phyloP scores from a whole-genome alignment of 768 basidiomycete species.

The Tylopilus sp. region DNA sequence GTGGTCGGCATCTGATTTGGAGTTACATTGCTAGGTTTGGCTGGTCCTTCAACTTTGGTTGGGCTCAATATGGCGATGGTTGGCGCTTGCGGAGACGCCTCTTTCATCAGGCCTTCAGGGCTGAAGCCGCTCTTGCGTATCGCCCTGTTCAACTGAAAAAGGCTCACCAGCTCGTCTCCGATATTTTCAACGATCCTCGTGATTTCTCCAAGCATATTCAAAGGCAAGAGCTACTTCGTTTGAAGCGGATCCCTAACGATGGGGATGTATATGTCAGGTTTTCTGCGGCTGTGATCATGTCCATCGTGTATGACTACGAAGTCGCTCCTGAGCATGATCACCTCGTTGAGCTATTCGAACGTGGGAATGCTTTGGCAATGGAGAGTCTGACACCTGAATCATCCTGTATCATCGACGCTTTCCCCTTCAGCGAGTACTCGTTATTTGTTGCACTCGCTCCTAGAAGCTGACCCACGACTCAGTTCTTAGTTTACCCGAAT shows the following conservation, averaged over 20 bases:
- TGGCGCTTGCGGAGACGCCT: constrained; percentile 24
- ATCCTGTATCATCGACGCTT: constrained; percentile 2
- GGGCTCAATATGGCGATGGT: constrained; percentile 17
- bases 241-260: not conserved
- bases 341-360: constrained; percentile 37
- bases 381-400: constrained; percentile 14
- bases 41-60: constrained; percentile 19
- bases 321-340: constrained; percentile 35
- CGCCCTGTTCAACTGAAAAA: constrained; percentile 20
- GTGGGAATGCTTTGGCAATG: constrained; percentile 22
- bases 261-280: constrained; percentile 18
- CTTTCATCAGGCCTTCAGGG: constrained; percentile 23
- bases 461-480: not conserved
- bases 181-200: constrained; percentile 10
- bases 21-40: constrained; percentile 13
- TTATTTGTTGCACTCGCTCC: not conserved
- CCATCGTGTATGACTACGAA: constrained; percentile 39
- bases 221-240: not conserved
- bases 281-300: constrained; percentile 36
- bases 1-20: not conserved
- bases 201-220: constrained; percentile 6
- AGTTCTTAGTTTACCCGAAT: constrained; percentile 26
- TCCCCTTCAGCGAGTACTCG: constrained; percentile 20
- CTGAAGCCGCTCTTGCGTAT: constrained; percentile 12
- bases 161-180: constrained; percentile 16